phyloP scores from a whole-genome alignment of 73 alveolate species.

The Paramecium octaurelia region DNA sequence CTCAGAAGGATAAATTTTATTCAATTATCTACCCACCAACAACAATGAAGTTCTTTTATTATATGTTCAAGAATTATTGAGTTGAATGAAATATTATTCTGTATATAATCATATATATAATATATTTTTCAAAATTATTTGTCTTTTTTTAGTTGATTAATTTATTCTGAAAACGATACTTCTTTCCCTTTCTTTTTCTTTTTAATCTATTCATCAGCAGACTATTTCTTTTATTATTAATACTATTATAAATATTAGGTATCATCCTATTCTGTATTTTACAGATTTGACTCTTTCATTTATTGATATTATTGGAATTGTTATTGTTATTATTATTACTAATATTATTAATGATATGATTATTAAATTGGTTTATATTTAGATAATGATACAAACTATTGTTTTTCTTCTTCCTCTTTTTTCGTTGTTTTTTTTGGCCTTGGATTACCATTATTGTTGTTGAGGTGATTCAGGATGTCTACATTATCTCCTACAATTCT shows the following conservation, averaged over 20 bases:
- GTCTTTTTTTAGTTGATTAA: not conserved
- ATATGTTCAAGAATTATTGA: not conserved
- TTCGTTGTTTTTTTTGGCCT: not conserved
- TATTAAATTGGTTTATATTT: not conserved
- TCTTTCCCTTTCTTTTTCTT: slow-evolving; percentile 26
- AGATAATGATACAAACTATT: not conserved
- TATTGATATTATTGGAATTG: not conserved
- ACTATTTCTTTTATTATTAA: not conserved
- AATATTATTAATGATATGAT: not conserved
- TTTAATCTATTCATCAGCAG: not conserved
- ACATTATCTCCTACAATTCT: slow-evolving; percentile 28
- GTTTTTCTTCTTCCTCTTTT: slow-evolving; percentile 27
- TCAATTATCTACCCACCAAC: slow-evolving; percentile 22
- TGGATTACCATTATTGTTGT: not conserved
- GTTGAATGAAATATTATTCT: not conserved
- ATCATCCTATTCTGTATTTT: not conserved
- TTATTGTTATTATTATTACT: not conserved
- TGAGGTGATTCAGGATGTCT: not conserved
- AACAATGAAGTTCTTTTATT: not conserved
- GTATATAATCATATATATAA: not conserved
- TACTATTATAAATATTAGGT: not conserved
- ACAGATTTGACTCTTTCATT: not conserved
- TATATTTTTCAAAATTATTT: not conserved
- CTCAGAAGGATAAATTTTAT: not conserved
- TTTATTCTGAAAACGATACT: slow-evolving; percentile 29